phyloP scores from a whole-genome alignment of 257 asterid species.

The Salvia miltiorrhiza region DNA sequence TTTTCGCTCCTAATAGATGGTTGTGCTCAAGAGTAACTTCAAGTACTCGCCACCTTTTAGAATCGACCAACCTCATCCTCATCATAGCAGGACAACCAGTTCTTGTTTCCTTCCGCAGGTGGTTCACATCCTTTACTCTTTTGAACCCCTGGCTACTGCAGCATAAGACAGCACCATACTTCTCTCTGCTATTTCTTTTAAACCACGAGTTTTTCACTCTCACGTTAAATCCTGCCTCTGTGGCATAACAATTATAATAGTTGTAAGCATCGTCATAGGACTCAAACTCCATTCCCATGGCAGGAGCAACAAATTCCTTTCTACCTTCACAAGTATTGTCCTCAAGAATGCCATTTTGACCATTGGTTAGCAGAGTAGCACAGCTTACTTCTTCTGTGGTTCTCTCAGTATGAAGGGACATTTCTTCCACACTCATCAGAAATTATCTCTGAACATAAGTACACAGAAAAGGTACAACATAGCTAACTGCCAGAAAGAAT shows the following conservation, averaged over 20 bases:
- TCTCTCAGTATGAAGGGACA: constrained; percentile 33
- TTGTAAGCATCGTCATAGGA: constrained; percentile 83
- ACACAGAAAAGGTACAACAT: constrained; percentile 4
- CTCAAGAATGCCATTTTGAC: constrained; percentile 27
- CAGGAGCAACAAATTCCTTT: constrained; percentile 62
- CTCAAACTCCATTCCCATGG: constrained; percentile 76
- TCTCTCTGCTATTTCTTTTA: constrained; percentile 81
- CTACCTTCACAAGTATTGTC: constrained; percentile 17
- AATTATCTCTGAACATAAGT: constrained; percentile 12
- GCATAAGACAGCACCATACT: constrained; percentile 85
- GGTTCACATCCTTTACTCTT: constrained; percentile 69
- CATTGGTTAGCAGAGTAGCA: constrained; percentile 22
- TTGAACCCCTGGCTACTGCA: constrained; percentile 91
- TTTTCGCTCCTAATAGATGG: constrained; percentile 58
- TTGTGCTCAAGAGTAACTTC: constrained; percentile 77
- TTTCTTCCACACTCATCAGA: constrained; percentile 51
- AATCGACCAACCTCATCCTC: constrained; percentile 62
- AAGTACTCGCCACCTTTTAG: constrained; percentile 74
- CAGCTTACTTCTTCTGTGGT: constrained; percentile 22
- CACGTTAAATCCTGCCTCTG: constrained; percentile 68
- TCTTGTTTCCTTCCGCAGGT: constrained; percentile 70
- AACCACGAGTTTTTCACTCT: constrained; percentile 90
- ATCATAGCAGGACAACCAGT: constrained; percentile 88
- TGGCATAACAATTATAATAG: constrained; percentile 68
- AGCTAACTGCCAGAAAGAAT: neutral